Evolutionary conservation across 2,329 filamentous ascomycete genomes (phyloP).

Genomic region (Fusarium ambrosium): DNA sequence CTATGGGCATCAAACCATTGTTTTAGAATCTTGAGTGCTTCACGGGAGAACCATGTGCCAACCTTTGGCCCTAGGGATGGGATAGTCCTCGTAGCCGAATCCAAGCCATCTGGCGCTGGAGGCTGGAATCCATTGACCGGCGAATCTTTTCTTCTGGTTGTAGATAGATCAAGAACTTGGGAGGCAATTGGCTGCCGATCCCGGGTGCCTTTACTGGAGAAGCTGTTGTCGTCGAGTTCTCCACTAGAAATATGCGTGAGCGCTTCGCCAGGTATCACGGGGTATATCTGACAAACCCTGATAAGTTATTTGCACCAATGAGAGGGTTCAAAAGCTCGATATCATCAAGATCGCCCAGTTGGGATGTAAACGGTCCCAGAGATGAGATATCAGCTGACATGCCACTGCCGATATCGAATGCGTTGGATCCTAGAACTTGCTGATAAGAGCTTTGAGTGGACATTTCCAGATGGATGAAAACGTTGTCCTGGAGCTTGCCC

Average conservation of each 20-base stretch:
- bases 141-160: background rate
- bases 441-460: background rate
- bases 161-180: background rate
- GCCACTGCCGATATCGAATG: background rate
- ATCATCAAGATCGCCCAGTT: background rate
- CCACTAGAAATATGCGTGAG: background rate
- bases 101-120: background rate
- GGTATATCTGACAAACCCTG: background rate
- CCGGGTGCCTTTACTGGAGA: background rate
- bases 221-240: background rate
- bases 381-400: background rate
- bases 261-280: too few species aligned
- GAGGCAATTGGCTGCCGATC: too few species aligned
- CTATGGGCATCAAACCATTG: conserved; percentile 79
- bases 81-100: background rate
- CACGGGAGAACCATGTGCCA: conserved; percentile 8
- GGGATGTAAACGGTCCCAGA: background rate
- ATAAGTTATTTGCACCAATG: background rate
- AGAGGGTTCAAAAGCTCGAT: background rate
- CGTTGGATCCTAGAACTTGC: background rate
- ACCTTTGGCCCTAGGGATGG: background rate
- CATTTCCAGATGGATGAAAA: background rate
- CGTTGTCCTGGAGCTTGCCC: background rate
- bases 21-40: background rate
- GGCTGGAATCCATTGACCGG: background rate